Evolutionary conservation across 441 rosid species (phyloP).

Genomic region (Brassica hybrid): DNA sequence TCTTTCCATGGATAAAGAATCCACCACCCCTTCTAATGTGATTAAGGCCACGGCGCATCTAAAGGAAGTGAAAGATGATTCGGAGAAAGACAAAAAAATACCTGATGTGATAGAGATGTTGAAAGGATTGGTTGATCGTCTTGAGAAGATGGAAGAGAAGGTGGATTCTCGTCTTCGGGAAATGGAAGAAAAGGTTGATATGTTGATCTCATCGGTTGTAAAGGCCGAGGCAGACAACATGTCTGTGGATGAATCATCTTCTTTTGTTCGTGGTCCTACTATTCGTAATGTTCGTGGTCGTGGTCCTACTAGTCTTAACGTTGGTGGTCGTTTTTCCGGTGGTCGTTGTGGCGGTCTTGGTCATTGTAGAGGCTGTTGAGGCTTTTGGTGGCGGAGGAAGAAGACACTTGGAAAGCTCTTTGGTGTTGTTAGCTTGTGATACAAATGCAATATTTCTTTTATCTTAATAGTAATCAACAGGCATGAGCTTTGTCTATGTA

Average conservation of each 20-base stretch:
- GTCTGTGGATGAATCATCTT: background rate
- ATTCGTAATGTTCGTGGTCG: no score
- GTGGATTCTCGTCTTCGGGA: background rate
- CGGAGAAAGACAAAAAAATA: background rate
- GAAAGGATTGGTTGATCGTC: background rate
- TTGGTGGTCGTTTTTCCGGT: background rate
- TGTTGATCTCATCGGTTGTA: background rate
- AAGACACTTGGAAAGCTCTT: background rate
- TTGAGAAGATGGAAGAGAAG: background rate
- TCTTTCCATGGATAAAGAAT: no score
- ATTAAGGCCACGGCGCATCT: background rate
- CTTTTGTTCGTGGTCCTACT: background rate
- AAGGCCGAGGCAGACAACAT: constrained; percentile 12
- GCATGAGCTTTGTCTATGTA: background rate
- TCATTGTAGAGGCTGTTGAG: background rate
- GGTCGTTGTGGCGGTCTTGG: constrained; percentile 7
- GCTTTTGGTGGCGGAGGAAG: no score
- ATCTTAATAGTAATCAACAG: background rate
- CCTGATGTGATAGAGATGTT: background rate
- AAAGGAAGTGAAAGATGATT: background rate
- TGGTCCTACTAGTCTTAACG: background rate
- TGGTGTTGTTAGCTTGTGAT: background rate
- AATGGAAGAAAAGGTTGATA: background rate
- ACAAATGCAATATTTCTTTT: background rate
- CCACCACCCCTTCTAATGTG: background rate